Evolutionary conservation across 2,329 filamentous ascomycete species (phyloP), one percentile per base, ranked within the genome.

Genomic region (Fusarium sp.): DNA sequence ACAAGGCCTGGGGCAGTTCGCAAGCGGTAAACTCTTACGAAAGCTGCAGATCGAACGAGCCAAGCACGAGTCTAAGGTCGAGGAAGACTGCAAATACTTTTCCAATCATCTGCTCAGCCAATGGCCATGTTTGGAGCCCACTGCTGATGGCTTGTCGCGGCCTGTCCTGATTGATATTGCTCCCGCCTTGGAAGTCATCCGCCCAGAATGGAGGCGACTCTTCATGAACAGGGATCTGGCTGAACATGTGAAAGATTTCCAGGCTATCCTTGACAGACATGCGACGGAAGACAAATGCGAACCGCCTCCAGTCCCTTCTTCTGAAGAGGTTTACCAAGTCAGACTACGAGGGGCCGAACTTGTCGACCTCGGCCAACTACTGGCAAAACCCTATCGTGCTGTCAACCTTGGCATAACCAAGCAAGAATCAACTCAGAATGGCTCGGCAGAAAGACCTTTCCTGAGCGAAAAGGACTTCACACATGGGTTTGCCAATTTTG

Each of bases 61-160:
- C 1, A 67, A 61, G 25, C 63, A 70, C 14, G 63, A 69, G 33
- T 27, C 27, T 3, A 64, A 47, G 23, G 67, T 67, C 4, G 68
- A 69, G n/a, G 57, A 70, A 9, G 67, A 71, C 33, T 67, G 59
- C 31, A 65, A 64, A 17, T 47, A 45, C 13, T 58, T 71, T 9
- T 59, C 57, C 4, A 64, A 66, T 10, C 62, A 70, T 25, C 54
- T 71, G 4, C 35, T 71, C 9, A 37, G 19, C 2, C 69, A 71
- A 41, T 71, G 68, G 69, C 69, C 68, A 13, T 70, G 68, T 21
- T 9, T 67, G 3, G 63, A 71, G 15, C 68, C 68, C 3, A 68
- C 17, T 46, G 41, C 57, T 8, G 14, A 37, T 9, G 63, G 54
- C 3, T 23, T 71, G 2, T 33, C 57, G 7, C 33, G 38, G 8